Evolutionary conservation across 202 grass and related monocot genomes (phyloP), one percentile per base, ranked within the genome.

Genomic region (Setaria viridis): DNA sequence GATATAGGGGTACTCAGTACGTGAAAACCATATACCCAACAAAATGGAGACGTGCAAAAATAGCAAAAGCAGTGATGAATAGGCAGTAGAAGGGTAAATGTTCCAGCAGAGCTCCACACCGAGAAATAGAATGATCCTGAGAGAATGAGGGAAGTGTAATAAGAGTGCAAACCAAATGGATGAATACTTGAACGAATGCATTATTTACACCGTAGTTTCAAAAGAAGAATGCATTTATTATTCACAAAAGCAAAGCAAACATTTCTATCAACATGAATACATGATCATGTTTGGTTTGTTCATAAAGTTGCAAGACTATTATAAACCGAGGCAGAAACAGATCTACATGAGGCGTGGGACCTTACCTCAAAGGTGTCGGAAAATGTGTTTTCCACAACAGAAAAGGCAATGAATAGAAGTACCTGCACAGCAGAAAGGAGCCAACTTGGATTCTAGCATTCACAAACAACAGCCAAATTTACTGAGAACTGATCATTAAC

Each of bases 81-180:
- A 96, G 1, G 83, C 19, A 16, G 79, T 99, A 29, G 96, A 99
- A 55, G 96, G 96, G 75, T 89, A 99, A 66, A 99, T 79, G 67
- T 99, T 99, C 96, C 96, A 99, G 90, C 96, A 94, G 60, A 94
- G 12, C 80, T 99, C 96, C 68, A 94, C 88, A 10, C 80, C 88
- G 43, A 65, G 43, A 84, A 99, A 96, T 58, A 99, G 56, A 80
- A 99, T 83, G 21, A 99, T 70, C 92, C 96, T 99, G 80, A 57
- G 29, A 63, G 55, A 62, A 77, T 46, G 42, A 86, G 21, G 35
- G 2, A 9, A 6, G 67, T 50, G 72, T 70, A 74, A 74, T 37
- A 55, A 73, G 41, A 80, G 43, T 32, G 73, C 13, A 88, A 55
- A 86, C 30, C 50, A 51, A 82, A 19, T 32, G 20, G 42, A 76